Percentiles rank a stretch among this genome's conserved stretches.
These are phyloP conservation scores for Coprinopsis marcescibilis DNA, from an alignment of 768 basidiomycete species.

Conservation along the genomic window DNA sequence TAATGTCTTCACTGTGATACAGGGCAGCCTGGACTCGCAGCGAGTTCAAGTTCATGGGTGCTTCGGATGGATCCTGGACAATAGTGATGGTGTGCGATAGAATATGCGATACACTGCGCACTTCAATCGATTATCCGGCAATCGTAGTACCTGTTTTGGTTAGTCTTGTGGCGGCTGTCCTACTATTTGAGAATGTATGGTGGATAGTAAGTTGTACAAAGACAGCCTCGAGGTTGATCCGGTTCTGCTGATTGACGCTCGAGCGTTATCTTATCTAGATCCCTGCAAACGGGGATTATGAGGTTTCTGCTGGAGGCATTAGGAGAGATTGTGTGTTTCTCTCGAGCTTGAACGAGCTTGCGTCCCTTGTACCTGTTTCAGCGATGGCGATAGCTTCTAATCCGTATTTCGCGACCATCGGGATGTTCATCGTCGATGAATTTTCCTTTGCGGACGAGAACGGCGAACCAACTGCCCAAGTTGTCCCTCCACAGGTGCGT, in stretches of 20 bases:
- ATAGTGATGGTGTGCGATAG: too few species aligned
- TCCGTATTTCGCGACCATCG: constrained; percentile 57
- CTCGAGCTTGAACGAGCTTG: too few species aligned
- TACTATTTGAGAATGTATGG: too few species aligned
- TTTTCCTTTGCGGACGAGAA: constrained; percentile 57
- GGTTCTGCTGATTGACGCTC: not conserved
- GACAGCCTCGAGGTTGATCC: too few species aligned
- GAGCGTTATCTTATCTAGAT: constrained; percentile 7
- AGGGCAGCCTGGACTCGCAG: constrained; percentile 43
- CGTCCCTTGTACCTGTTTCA: constrained; percentile 5
- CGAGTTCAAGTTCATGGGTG: not conserved
- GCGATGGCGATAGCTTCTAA: constrained; percentile 14
- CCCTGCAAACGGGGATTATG: not conserved
- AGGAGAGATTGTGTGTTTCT: not conserved
- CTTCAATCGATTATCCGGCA: too few species aligned
- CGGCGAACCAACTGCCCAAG: constrained; percentile 44
- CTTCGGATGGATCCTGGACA: not conserved
- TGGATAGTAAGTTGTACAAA: too few species aligned
- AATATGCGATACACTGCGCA: too few species aligned
- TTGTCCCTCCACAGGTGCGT: constrained; percentile 46
- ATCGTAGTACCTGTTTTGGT: too few species aligned
- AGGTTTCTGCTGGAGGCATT: not conserved
- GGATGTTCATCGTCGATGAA: constrained; percentile 88
- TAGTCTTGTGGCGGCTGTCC: too few species aligned
- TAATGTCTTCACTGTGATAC: constrained; percentile 34